phyloP scores from a whole-genome alignment of 495 filamentous ascomycete species.

The Aspergillus biplanus region DNA sequence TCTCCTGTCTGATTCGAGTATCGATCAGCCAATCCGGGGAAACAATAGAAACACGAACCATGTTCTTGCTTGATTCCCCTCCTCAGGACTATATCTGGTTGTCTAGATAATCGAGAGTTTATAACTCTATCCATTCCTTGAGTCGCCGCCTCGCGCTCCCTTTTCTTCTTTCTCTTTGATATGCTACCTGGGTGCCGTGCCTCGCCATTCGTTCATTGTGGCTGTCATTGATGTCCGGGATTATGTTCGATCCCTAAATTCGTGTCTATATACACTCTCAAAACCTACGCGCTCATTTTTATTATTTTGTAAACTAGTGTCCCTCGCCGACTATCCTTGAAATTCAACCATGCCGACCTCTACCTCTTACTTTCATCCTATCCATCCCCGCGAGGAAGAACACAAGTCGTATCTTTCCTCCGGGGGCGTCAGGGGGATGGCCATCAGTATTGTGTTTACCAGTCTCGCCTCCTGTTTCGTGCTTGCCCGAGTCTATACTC shows the following conservation, averaged over 20 bases:
- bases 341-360: conserved; percentile 25
- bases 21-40: conserved; percentile 30
- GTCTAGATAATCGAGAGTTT: conserved; percentile 3
- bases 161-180: not conserved
- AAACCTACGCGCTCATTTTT: conserved; percentile 3
- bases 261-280: not conserved
- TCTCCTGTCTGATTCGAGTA: conserved; percentile 26
- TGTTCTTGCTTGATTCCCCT: conserved; percentile 10
- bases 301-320: not conserved
- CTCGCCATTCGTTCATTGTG: conserved; percentile 8
- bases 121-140: conserved; percentile 20
- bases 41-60: conserved; percentile 31
- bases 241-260: not conserved
- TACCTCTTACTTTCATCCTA: conserved; percentile 18
- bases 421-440: conserved; percentile 35
- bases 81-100: not conserved
- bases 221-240: not conserved
- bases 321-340: conserved; percentile 5
- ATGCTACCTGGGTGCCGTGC: conserved; percentile 2
- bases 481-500: conserved; percentile 42
- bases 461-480: conserved; percentile 41
- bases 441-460: conserved; percentile 44
- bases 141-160: not conserved
- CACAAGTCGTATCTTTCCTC: conserved; percentile 28
- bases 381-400: conserved; percentile 24